Evolutionary conservation across 2,329 filamentous ascomycete species (phyloP), one percentile per base, ranked within the genome.

Genomic region (Xylaria sp.): DNA sequence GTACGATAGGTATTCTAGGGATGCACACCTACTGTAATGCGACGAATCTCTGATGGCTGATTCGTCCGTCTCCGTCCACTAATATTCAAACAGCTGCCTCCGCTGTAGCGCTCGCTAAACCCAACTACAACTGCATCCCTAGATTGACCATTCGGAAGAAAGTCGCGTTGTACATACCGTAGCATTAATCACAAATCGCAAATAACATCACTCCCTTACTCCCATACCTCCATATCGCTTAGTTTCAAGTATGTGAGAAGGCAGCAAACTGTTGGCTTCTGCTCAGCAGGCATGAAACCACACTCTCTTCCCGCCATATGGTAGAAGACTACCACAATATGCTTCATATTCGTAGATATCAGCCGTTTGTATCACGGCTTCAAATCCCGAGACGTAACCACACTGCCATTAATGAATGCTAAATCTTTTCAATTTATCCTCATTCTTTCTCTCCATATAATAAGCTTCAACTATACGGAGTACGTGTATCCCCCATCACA

Each of bases 151-250:
- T n/a, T 20, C 45, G 45, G 11, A 13, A 49, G 11, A 29, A 49
- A 22, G n/a, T 22, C 20, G 36, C 11, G 36, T 13, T 15, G 20
- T 22, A 47, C 5, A 13, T 11, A 22, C 20, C n/a, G n/a, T 20
- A 44, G 13, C 39, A n/a, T 17, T 22, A 20, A 22, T 22, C 42
- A 45, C n/a, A 45, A 45, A 20, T 22, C 13, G 11, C 47, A n/a
- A n/a, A n/a, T n/a, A n/a, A n/a, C n/a, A 44, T 51, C 27, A 20
- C 47, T 31, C 47, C 47, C 47, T 51, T 51, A 29, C 44, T 20
- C 6, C 1, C 22, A 29, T 29, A 11, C 45, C 22, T 15, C 20
- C 9, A 47, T 17, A 50, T 2, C 47, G 17, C 9, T 31, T 50
- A 15, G 47, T 50, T 50, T 50, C 27, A 50, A 33, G 47, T 29